A percentile compares a stretch with the other conserved stretches of the same genome.
Conservation (phyloP, 768 basidiomycete species). For the Glaciozyma antarctica region DNA sequence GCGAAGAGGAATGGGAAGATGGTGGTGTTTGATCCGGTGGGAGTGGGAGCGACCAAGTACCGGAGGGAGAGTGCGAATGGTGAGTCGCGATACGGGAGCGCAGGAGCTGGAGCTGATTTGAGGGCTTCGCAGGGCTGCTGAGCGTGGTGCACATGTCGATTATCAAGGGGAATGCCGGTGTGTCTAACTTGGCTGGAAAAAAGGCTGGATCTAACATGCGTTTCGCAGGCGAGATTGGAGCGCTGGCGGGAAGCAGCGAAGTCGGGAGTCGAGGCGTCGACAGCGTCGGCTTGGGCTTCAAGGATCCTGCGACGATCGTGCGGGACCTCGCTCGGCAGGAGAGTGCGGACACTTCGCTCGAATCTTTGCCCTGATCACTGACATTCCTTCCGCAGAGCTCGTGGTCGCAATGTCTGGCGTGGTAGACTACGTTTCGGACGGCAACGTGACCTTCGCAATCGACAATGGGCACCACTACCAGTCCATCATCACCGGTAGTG, state of each 20-base stretch:
- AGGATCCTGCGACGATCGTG: conserved; percentile 65
- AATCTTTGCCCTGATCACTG: conserved; percentile 64
- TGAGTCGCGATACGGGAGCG: conserved; percentile 35
- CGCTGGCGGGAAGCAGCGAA: conserved; percentile 65
- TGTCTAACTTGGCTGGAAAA: conserved; percentile 1
- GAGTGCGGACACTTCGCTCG: conserved; percentile 74
- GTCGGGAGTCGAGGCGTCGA: conserved; percentile 77
- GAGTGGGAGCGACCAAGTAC: conserved; percentile 69
- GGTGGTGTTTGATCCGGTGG: conserved; percentile 84
- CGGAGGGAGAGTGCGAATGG: conserved; percentile 56
- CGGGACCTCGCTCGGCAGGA: background rate
- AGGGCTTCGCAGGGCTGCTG: conserved; percentile 19
- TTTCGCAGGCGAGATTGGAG: conserved; percentile 59
- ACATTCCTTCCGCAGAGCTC: conserved; percentile 50
- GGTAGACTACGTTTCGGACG: conserved; percentile 77
- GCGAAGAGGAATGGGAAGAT: conserved; percentile 65
- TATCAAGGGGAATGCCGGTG: conserved; percentile 77
- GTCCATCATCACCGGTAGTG: conserved; percentile 63
- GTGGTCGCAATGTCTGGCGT: conserved; percentile 71
- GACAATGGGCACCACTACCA: conserved; percentile 66
- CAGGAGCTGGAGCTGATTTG: background rate
- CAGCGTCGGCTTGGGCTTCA: conserved; percentile 65
- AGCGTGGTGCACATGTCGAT: conserved; percentile 47
- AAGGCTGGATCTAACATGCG: background rate
- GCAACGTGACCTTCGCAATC: conserved; percentile 55